Evolutionary conservation across 2,329 filamentous ascomycete species (phyloP).

Genomic region (Pseudodiploospora longispora): DNA sequence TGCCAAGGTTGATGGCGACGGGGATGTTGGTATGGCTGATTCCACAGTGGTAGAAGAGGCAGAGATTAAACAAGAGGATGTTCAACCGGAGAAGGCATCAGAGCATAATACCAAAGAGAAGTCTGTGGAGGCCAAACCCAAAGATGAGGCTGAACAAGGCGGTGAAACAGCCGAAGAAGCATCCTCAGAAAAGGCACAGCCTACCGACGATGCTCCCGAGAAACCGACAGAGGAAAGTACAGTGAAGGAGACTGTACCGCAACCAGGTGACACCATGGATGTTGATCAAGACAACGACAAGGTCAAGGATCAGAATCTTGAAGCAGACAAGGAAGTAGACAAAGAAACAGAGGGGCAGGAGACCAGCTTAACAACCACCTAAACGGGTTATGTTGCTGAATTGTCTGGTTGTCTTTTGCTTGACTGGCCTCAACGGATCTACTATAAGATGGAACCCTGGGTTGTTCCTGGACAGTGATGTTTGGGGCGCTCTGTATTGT

Average conservation of each 20-base stretch:
- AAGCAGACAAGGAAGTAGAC: constrained; percentile 11
- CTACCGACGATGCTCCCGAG: constrained; percentile 11
- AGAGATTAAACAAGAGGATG: constrained; percentile 33
- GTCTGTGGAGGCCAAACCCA: constrained; percentile 14
- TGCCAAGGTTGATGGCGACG: constrained; percentile 35
- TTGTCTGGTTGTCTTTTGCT: neutral
- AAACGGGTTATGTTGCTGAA: neutral
- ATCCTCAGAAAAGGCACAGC: constrained; percentile 9
- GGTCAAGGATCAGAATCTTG: constrained; percentile 15
- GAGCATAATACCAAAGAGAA: constrained; percentile 20
- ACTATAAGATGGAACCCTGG: neutral
- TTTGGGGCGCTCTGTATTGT: constrained; percentile 1
- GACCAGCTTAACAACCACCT: constrained; percentile 6
- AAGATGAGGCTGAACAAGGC: constrained; percentile 13
- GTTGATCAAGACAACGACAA: constrained; percentile 23
- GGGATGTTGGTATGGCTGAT: constrained; percentile 44
- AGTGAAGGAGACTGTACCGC: constrained; percentile 6
- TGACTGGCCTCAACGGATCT: neutral
- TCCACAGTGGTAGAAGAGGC: constrained; percentile 22
- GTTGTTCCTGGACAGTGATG: neutral
- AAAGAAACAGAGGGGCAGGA: constrained; percentile 13
- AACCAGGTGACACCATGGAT: constrained; percentile 24
- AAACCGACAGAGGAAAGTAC: constrained; percentile 15
- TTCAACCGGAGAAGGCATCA: constrained; percentile 23
- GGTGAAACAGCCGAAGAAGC: constrained; percentile 8